Evolutionary conservation across 108 stramenopile species (phyloP).

Genomic region (Stephanodiscus minutulus): DNA sequence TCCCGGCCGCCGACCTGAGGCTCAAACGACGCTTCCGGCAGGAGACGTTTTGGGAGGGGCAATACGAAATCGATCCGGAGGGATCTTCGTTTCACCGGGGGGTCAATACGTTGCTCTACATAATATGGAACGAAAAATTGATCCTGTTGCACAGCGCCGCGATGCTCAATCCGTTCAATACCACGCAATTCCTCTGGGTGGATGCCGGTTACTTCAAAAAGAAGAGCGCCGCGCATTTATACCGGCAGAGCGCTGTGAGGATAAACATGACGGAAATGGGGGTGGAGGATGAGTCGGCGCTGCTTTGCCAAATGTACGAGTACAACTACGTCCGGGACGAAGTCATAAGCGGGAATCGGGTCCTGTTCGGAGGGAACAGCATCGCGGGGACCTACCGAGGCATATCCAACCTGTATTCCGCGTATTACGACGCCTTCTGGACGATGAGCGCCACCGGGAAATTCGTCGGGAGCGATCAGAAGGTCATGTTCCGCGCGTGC

Average conservation of each 20-base stretch:
- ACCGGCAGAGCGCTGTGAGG: constrained; percentile 37
- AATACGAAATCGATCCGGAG: constrained; percentile 54
- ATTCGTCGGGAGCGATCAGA: constrained; percentile 55
- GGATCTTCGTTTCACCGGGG: constrained; percentile 41
- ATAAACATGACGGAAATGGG: constrained; percentile 47
- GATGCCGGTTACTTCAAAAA: constrained; percentile 50
- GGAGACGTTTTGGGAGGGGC: constrained; percentile 52
- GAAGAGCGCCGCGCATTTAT: constrained; percentile 46
- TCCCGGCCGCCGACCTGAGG: constrained; percentile 26
- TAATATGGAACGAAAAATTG: constrained; percentile 53
- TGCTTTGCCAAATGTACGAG: constrained; percentile 44
- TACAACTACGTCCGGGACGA: constrained; percentile 22
- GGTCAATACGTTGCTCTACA: constrained; percentile 48
- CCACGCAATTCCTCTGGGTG: constrained; percentile 49
- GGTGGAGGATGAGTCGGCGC: constrained; percentile 34
- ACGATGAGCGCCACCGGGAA: constrained; percentile 42
- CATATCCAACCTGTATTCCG: constrained; percentile 47
- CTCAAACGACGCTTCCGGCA: constrained; percentile 34
- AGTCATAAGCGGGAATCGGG: constrained; percentile 39
- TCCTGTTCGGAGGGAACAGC: constrained; percentile 48
- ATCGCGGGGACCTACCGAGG: constrained; percentile 45
- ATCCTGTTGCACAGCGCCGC: constrained; percentile 45
- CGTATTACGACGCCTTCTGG: constrained; percentile 54
- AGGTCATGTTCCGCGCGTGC: constrained; percentile 46
- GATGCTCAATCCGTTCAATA: constrained; percentile 55